These are phyloP conservation scores for Saccharomycopsis babjevae DNA, from an alignment of 805 yeast genomes.

Conservation along the genomic window DNA sequence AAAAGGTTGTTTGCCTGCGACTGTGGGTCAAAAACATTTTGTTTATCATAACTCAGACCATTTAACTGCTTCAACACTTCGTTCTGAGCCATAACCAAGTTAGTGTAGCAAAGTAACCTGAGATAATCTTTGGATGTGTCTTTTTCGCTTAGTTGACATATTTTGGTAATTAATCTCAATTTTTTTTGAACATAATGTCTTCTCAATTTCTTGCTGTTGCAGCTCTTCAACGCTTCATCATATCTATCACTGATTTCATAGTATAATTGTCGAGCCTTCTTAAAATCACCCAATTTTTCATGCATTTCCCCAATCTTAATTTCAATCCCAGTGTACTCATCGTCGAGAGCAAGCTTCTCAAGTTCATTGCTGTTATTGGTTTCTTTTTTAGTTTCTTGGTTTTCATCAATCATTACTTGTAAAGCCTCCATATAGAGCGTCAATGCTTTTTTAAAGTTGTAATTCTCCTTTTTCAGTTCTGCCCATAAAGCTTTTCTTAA, in stretches of 20 bases:
- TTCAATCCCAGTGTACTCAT: conserved; percentile 86
- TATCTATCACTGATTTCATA: conserved; percentile 54
- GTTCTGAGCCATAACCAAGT: conserved; percentile 54
- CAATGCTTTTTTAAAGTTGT: conserved; percentile 51
- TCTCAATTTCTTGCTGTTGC: conserved; percentile 29
- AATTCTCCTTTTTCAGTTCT: conserved; percentile 57
- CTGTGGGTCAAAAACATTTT: background rate
- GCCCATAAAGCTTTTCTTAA: conserved; percentile 76
- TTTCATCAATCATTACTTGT: conserved; percentile 39
- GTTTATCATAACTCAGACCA: background rate
- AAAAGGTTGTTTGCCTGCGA: background rate
- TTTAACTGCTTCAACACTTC: conserved; percentile 40
- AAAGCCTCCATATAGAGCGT: conserved; percentile 67
- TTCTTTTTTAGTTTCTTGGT: background rate
- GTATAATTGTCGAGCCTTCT: conserved; percentile 60
- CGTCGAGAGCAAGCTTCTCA: conserved; percentile 44
- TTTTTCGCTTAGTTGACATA: conserved; percentile 43
- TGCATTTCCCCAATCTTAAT: conserved; percentile 81
- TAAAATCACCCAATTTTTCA: conserved; percentile 51
- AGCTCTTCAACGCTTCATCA: conserved; percentile 38
- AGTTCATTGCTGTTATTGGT: conserved; percentile 19
- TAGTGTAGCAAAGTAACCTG: conserved; percentile 51
- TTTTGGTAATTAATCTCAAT: conserved; percentile 55
- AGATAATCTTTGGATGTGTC: conserved; percentile 34
- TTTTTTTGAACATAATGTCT: conserved; percentile 61